These are phyloP conservation scores for Ganoderma boninense DNA, from an alignment of 1,284 basidiomycete genomes.

Conservation along the genomic window DNA sequence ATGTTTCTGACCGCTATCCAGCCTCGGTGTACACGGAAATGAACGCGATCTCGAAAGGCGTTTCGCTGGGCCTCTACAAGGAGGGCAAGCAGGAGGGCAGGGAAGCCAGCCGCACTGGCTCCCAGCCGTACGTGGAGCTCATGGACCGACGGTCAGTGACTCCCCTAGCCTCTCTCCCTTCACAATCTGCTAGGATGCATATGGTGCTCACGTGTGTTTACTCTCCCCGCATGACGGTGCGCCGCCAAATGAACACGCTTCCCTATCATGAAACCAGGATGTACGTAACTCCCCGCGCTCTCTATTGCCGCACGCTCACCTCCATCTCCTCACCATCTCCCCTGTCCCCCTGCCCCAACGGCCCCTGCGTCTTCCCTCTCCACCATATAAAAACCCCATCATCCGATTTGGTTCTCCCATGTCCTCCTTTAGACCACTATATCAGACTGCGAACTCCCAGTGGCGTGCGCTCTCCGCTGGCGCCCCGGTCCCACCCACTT, in stretches of 20 bases:
- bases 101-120: conserved; percentile 64
- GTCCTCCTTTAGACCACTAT: conserved; percentile 72
- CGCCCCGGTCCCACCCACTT: conserved; percentile 74
- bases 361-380: neutral
- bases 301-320: conserved; percentile 19
- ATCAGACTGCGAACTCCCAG: conserved; percentile 63
- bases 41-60: conserved; percentile 86
- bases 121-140: conserved; percentile 93
- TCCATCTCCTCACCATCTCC: neutral
- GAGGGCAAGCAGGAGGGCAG: conserved; percentile 60
- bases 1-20: conserved; percentile 40
- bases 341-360: conserved; percentile 1
- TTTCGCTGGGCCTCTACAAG: conserved; percentile 79
- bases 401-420: neutral
- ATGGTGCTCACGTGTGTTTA: conserved; percentile 18
- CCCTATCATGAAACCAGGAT: conserved; percentile 48
- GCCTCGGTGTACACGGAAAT: conserved; percentile 94
- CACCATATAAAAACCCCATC: neutral
- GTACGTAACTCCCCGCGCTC: conserved; percentile 47
- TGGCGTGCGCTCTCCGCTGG: conserved; percentile 88
- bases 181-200: conserved; percentile 9
- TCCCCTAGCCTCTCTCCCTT: conserved; percentile 7
- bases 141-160: conserved; percentile 82
- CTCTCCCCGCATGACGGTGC: conserved; percentile 10
- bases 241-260: conserved; percentile 14